These are phyloP conservation scores for Acanthamoeba castellanii DNA, from an alignment of 208 protist genomes.

Conservation along the genomic window DNA sequence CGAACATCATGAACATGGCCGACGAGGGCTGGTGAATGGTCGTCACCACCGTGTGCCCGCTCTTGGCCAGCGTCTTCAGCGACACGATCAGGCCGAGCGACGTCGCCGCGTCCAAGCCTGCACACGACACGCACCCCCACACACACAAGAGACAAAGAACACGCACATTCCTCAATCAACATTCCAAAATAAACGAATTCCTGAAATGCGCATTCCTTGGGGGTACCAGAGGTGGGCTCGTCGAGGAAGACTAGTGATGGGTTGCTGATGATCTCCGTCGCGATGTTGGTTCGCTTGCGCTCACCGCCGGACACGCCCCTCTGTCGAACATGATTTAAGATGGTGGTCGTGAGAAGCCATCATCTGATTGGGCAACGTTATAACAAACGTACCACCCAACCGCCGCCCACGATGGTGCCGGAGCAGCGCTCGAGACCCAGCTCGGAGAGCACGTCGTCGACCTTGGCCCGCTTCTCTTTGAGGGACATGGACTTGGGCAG, in stretches of 20 bases:
- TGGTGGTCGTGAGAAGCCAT: too few relatives aligned
- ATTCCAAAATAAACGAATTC: too few relatives aligned
- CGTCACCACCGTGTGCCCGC: conserved; percentile 93
- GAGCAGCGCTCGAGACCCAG: conserved; percentile 61
- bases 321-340: too few relatives aligned
- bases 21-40: conserved; percentile 96
- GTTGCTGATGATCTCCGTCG: conserved; percentile 81
- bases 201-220: too few relatives aligned
- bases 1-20: conserved; percentile 89
- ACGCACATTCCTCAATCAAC: too few relatives aligned
- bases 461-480: conserved; percentile 24
- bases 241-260: conserved; percentile 82
- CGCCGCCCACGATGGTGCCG: conserved; percentile 74
- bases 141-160: too few relatives aligned
- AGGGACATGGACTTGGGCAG: conserved; percentile 38
- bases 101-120: conserved; percentile 93
- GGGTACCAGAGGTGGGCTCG: conserved; percentile 81
- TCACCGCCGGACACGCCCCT: conserved; percentile 80
- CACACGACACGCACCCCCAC: too few relatives aligned
- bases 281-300: conserved; percentile 86
- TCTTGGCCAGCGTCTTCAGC: conserved; percentile 89
- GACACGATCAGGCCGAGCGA: conserved; percentile 91
- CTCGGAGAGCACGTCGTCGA: conserved; percentile 62
- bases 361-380: too few relatives aligned
- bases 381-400: conserved; percentile 44